A percentile compares a stretch with the other conserved stretches of the same genome.
Evolutionary conservation across 1,284 basidiomycete species (phyloP).

Genomic region (Naganishia albida): DNA sequence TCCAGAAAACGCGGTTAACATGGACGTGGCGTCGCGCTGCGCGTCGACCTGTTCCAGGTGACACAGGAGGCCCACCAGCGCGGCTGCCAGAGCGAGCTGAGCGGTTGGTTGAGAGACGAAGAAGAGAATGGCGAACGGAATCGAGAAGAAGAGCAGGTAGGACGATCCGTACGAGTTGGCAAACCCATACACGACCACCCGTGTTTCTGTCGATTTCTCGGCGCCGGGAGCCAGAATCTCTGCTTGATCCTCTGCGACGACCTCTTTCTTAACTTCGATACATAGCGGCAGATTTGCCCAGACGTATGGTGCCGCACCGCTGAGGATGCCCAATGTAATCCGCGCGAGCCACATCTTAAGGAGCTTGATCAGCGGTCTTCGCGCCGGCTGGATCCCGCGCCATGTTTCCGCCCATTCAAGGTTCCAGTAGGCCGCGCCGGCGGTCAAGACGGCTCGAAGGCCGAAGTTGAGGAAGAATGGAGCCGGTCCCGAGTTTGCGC

Average conservation of each 20-base stretch:
- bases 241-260: slow-evolving; percentile 34
- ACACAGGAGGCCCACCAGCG: slow-evolving; percentile 66
- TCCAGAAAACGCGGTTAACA: slow-evolving; percentile 51
- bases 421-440: slow-evolving; percentile 70
- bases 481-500: slow-evolving; percentile 73
- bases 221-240: slow-evolving; percentile 23
- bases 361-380: slow-evolving; percentile 56
- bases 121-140: slow-evolving; percentile 66
- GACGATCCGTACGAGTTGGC: slow-evolving; percentile 87
- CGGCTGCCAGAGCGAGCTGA: slow-evolving; percentile 71
- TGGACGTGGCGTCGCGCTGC: slow-evolving; percentile 66
- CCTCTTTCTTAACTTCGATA: slow-evolving; percentile 61
- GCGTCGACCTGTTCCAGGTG: slow-evolving; percentile 78
- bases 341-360: slow-evolving; percentile 67
- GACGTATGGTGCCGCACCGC: slow-evolving; percentile 62
- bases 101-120: slow-evolving; percentile 74
- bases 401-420: slow-evolving; percentile 70
- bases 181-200: slow-evolving; percentile 77
- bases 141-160: slow-evolving; percentile 76
- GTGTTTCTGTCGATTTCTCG: slow-evolving; percentile 41
- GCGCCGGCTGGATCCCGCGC: slow-evolving; percentile 45
- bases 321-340: slow-evolving; percentile 59
- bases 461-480: slow-evolving; percentile 62
- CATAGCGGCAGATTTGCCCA: slow-evolving; percentile 75
- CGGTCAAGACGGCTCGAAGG: slow-evolving; percentile 62